A percentile compares a stretch with the other conserved stretches of the same genome.
Evolutionary conservation across 495 filamentous ascomycete genomes (phyloP).

Genomic region (Trichocladium antarcticum): DNA sequence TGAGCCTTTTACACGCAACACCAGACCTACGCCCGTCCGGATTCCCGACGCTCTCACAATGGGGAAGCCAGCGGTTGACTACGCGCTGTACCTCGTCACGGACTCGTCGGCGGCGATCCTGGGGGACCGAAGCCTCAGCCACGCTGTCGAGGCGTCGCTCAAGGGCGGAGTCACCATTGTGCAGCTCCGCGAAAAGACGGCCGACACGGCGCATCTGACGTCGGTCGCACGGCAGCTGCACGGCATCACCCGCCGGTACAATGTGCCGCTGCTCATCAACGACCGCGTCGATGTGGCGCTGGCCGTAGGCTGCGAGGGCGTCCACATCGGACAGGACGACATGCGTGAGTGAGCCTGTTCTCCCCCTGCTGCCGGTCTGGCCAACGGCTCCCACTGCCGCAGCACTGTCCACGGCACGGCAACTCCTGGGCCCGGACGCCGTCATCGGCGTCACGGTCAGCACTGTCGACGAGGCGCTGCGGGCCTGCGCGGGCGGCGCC

Average conservation of each 20-base stretch:
- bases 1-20: too few species aligned
- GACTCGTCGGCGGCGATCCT: slow-evolving; percentile 78
- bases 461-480: slow-evolving; percentile 52
- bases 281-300: slow-evolving; percentile 90
- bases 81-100: slow-evolving; percentile 78
- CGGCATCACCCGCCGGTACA: slow-evolving; percentile 50
- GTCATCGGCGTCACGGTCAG: slow-evolving; percentile 62
- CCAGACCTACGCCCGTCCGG: too few species aligned
- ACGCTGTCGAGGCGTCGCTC: slow-evolving; percentile 66
- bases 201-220: slow-evolving; percentile 63
- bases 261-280: slow-evolving; percentile 82
- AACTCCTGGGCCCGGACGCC: slow-evolving; percentile 56
- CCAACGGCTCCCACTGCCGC: neutral
- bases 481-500: slow-evolving; percentile 59
- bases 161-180: slow-evolving; percentile 78
- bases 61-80: slow-evolving; percentile 30
- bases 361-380: neutral
- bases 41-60: slow-evolving; percentile 14
- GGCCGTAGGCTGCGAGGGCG: slow-evolving; percentile 75
- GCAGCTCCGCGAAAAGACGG: slow-evolving; percentile 82
- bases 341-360: slow-evolving; percentile 46
- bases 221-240: slow-evolving; percentile 60
- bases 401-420: slow-evolving; percentile 56
- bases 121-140: slow-evolving; percentile 53
- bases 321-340: slow-evolving; percentile 93